Conservation (phyloP, 2,329 filamentous ascomycete species). For the Colletotrichum trifolii region DNA sequence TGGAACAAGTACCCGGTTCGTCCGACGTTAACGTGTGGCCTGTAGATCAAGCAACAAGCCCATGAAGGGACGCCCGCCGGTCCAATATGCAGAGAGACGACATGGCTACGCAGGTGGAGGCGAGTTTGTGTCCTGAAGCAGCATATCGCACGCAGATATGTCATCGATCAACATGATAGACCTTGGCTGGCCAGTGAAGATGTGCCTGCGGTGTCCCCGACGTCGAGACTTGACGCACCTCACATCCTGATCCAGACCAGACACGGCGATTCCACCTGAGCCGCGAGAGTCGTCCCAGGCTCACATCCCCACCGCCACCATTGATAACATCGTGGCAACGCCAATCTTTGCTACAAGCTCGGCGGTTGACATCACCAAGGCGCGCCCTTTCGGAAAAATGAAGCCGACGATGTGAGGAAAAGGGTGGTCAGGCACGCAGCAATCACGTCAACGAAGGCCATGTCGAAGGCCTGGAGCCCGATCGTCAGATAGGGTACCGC, state of each 20-base stretch:
- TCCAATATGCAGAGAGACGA: neutral
- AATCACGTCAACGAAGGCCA: neutral
- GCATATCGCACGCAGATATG: too few relatives aligned
- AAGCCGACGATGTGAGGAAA: neutral
- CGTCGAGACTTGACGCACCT: neutral
- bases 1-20: too few relatives aligned
- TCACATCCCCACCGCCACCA: neutral
- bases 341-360: neutral
- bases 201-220: neutral
- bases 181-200: too few relatives aligned
- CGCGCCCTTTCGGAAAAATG: neutral
- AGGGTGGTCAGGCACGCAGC: neutral
- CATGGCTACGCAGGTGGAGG: conserved; percentile 2
- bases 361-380: neutral
- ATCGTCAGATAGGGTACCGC: neutral
- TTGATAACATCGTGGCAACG: neutral
- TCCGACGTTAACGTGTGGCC: too few relatives aligned
- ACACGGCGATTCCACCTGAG: neutral
- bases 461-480: neutral
- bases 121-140: neutral
- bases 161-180: too few relatives aligned
- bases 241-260: neutral
- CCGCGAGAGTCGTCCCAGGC: too few relatives aligned
- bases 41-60: too few relatives aligned
- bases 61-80: too few relatives aligned